Evolutionary conservation across 768 basidiomycete genomes (phyloP).

Genomic region (Lactifluus rugatus): DNA sequence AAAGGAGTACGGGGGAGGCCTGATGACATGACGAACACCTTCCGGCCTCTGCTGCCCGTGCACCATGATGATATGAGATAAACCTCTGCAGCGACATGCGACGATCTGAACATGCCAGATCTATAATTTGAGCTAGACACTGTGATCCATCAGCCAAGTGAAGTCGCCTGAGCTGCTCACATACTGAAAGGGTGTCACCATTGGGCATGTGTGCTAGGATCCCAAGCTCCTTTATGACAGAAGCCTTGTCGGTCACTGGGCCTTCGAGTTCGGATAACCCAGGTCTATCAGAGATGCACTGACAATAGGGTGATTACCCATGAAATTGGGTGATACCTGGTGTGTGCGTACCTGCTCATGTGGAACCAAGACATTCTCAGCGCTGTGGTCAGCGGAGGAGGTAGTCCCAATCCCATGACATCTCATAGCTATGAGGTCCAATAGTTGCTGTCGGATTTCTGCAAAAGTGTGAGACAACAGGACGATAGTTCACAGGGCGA

Average conservation of each 20-base stretch:
- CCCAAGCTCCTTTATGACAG: constrained; percentile 12
- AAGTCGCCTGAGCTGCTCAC: not conserved
- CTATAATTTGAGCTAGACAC: constrained; percentile 27
- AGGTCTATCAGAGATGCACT: not conserved
- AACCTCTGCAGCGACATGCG: constrained; percentile 34
- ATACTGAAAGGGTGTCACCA: not conserved
- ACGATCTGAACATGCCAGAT: constrained; percentile 12
- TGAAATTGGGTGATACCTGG: no score
- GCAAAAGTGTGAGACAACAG: not conserved
- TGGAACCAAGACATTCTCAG: not conserved
- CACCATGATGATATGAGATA: constrained; percentile 45
- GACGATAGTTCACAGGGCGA: not conserved
- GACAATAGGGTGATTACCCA: not conserved
- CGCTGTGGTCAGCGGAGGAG: not conserved
- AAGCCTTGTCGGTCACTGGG: not conserved
- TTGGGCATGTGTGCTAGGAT: constrained; percentile 7
- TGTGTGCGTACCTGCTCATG: not conserved
- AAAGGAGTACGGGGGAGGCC: not conserved
- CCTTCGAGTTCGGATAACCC: not conserved
- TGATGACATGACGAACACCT: constrained; percentile 29
- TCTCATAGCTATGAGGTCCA: not conserved
- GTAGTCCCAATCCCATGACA: not conserved
- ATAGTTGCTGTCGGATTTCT: not conserved
- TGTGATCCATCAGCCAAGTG: not conserved
- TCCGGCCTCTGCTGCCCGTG: constrained; percentile 38